Conservation (phyloP, 2,329 filamentous ascomycete genomes). For the Aureobasidium lini region DNA sequence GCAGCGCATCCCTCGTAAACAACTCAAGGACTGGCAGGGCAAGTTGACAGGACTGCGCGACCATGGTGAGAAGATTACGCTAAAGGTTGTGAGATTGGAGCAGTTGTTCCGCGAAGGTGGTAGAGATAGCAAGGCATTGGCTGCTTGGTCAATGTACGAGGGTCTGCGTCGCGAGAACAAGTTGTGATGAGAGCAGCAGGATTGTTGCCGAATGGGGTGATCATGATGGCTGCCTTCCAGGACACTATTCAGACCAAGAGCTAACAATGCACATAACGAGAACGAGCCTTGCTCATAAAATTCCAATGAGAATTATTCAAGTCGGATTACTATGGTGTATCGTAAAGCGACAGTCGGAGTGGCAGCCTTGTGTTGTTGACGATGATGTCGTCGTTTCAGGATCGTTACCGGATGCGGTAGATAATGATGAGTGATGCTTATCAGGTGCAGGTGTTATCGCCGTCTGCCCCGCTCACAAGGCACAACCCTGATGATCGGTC, state of each 20-base stretch:
- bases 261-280: too few relatives aligned
- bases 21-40: constrained; percentile 45
- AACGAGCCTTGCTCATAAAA: too few relatives aligned
- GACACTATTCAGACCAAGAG: too few relatives aligned
- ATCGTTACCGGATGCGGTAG: not conserved
- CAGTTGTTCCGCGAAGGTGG: constrained; percentile 48
- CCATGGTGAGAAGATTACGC: constrained; percentile 51
- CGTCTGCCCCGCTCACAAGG: constrained; percentile 3
- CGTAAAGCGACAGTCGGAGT: not conserved
- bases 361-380: not conserved
- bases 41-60: constrained; percentile 48
- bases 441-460: not conserved
- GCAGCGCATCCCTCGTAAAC: constrained; percentile 41
- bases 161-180: constrained; percentile 42
- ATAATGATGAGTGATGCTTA: not conserved
- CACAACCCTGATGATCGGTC: constrained; percentile 11
- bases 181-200: constrained; percentile 23
- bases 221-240: not conserved
- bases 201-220: not conserved
- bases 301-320: too few relatives aligned
- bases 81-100: constrained; percentile 46
- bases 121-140: constrained; percentile 50
- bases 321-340: too few relatives aligned
- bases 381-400: not conserved
- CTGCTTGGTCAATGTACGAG: constrained; percentile 49